These are phyloP conservation scores for Fagopyrum tataricum DNA, from an alignment of 148 eudicot species.

Conservation along the genomic window DNA sequence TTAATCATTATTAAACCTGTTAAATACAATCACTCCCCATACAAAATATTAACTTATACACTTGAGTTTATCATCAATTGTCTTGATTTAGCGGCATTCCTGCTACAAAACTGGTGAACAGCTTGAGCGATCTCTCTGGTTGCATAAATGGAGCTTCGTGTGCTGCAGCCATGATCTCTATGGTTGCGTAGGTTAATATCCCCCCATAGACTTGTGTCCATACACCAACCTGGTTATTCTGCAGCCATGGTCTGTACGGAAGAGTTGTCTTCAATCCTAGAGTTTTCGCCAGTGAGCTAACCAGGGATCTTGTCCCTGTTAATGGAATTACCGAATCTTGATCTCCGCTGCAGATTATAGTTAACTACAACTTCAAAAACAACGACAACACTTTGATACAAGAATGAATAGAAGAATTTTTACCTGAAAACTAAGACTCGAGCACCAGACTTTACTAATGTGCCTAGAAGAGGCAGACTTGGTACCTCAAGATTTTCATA, in stretches of 20 bases:
- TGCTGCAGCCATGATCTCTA: constrained; percentile 39
- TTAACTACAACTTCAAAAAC: no score
- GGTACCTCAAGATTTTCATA: constrained; percentile 1
- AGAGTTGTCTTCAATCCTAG: constrained; percentile 42
- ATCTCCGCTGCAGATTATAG: constrained; percentile 33
- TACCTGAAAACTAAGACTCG: constrained; percentile 17
- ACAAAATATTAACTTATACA: no score
- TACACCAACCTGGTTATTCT: constrained; percentile 41
- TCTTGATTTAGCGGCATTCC: constrained; percentile 17
- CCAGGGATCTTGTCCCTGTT: constrained; percentile 36
- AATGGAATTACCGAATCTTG: constrained; percentile 71
- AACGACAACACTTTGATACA: no score
- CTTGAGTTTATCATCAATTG: background rate
- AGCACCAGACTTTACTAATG: constrained; percentile 6
- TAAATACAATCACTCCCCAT: no score
- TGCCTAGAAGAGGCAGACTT: constrained; percentile 11
- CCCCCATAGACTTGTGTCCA: constrained; percentile 29
- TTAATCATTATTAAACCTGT: no score
- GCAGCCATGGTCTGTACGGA: constrained; percentile 56
- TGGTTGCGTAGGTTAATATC: constrained; percentile 30
- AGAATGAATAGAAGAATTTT: no score
- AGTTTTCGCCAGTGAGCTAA: constrained; percentile 42
- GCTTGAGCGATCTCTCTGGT: constrained; percentile 36
- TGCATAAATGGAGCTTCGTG: constrained; percentile 41
- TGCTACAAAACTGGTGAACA: constrained; percentile 28